Percentiles rank a stretch among this genome's conserved stretches.
phyloP scores from a whole-genome alignment of 2,329 filamentous ascomycete genomes.

The Neofusicoccum umdonicola region DNA sequence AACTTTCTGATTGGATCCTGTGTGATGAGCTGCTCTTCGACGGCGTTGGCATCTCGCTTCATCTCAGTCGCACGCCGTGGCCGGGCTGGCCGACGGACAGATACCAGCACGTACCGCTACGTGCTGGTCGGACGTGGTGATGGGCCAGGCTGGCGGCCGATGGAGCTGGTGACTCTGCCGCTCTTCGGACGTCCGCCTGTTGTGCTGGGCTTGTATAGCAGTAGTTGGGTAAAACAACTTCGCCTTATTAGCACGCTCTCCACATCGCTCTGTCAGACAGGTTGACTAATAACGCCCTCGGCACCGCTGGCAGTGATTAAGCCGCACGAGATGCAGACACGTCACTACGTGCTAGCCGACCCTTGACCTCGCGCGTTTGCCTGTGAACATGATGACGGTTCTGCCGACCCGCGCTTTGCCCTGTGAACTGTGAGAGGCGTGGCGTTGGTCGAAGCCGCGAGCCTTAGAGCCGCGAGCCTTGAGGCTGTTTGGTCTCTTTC shows the following conservation, averaged over 20 bases:
- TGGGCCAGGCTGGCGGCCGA: not conserved
- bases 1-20: constrained; percentile 47
- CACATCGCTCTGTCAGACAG: not conserved
- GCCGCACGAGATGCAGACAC: not conserved
- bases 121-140: too few species aligned
- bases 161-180: not conserved
- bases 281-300: not conserved
- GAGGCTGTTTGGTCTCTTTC: not conserved
- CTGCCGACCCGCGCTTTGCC: too few species aligned
- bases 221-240: not conserved
- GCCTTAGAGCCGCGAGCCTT: not conserved
- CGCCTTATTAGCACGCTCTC: not conserved
- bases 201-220: not conserved
- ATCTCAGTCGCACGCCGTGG: not conserved
- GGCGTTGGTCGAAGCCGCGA: not conserved
- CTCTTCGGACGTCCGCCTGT: not conserved
- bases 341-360: not conserved
- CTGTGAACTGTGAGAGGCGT: not conserved
- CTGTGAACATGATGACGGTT: not conserved
- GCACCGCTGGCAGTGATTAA: too few species aligned
- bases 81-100: not conserved
- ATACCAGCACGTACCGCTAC: not conserved
- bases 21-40: constrained; percentile 22
- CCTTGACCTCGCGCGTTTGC: too few species aligned
- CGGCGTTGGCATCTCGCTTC: constrained; percentile 1